A percentile compares a stretch with the other conserved stretches of the same genome.
These are phyloP conservation scores for Mycosphaerella sp. DNA, from an alignment of 2,329 filamentous ascomycete genomes.

Conservation along the genomic window DNA sequence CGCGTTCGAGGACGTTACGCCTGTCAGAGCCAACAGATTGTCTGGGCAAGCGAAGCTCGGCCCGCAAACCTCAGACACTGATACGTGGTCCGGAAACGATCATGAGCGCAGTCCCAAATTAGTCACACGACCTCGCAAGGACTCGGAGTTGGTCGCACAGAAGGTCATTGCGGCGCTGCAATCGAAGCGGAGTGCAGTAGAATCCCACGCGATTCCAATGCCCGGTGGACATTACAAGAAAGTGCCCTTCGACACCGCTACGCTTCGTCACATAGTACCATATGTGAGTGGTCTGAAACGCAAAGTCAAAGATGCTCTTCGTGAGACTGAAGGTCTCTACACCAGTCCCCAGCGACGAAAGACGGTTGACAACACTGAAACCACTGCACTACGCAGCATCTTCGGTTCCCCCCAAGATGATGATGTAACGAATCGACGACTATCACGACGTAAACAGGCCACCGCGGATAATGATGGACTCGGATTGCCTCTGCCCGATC, in stretches of 20 bases:
- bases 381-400: constrained; percentile 32
- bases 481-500: constrained; percentile 13
- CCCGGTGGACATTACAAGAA: constrained; percentile 42
- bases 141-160: constrained; percentile 54
- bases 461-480: constrained; percentile 27
- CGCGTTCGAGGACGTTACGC: constrained; percentile 46
- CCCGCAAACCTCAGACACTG: neutral
- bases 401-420: constrained; percentile 28
- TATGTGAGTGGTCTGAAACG: constrained; percentile 45
- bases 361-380: constrained; percentile 1
- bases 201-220: constrained; percentile 24
- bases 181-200: constrained; percentile 26
- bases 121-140: constrained; percentile 45
- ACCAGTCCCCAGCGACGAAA: constrained; percentile 36
- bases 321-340: constrained; percentile 44
- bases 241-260: constrained; percentile 60
- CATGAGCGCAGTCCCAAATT: constrained; percentile 18
- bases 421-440: constrained; percentile 17
- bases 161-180: constrained; percentile 57
- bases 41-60: constrained; percentile 3
- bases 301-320: constrained; percentile 43
- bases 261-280: constrained; percentile 55
- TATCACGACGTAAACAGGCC: constrained; percentile 23
- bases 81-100: neutral
- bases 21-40: constrained; percentile 3